Evolutionary conservation across 441 rosid species (phyloP), one percentile per base, ranked within the genome.

Genomic region (Pelargonium australe): DNA sequence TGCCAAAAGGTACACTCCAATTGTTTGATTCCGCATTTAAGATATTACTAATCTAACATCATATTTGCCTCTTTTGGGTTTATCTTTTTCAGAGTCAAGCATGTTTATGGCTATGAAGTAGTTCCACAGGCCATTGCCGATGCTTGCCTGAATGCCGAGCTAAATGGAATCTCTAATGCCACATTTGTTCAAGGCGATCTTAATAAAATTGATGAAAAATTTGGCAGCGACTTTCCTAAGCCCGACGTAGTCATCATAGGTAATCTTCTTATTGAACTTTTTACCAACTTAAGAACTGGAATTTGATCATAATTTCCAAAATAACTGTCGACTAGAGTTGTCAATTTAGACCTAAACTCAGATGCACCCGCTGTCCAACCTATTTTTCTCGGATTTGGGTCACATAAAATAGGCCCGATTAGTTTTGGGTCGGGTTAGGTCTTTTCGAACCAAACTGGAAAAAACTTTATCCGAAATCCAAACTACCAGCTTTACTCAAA

Each of bases 111-210:
- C 41, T 94, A 86, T 55, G 99, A 94, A 84, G 92, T 94, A 60
- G 97, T 91, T 65, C 87, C 95, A 74, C 99, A 91, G 75, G 99
- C 97, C 60, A 76, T 94, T 73, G 78, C 89, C 31, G 97, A 94
- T 78, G 95, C 97, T 72, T 44, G 57, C 63, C 76, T 78, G 77
- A 94, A 91, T 83, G 97, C 97, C 10, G 78, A 84, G 82, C 75
- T 94, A 70, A 94, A 94, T 74, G 87, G 85, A 25, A 91, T 89
- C 75, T 76, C 73, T 58, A 91, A 91, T 74, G 92, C 99, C 65
- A 85, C 96, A 43, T 91, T 91, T 73, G 66, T 94, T 68, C 92
- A 88, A 86, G 97, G 99, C 64, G 97, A 91, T 84, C 95, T 94
- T 41, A 94, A 94, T 78, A 91, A 94, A 78, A 87, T 94, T 11